Evolutionary conservation across 345 rosid species (phyloP), one percentile per base, ranked within the genome.

Genomic region (Lumnitzera racemosa): DNA sequence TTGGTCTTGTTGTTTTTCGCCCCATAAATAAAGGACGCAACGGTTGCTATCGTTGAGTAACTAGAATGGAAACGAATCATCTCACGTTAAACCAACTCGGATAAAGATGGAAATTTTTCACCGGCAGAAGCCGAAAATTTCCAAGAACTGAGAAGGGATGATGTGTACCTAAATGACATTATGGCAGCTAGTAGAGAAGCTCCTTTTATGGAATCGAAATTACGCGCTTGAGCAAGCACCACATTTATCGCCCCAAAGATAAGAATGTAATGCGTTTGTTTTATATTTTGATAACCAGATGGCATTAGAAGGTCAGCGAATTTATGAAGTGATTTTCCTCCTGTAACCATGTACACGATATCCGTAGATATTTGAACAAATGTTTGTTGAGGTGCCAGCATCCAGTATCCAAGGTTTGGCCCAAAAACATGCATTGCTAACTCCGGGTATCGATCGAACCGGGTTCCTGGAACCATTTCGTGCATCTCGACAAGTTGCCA

Each of bases 401-500:
- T 76, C 43, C 82, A 88, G 14, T 81, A 27, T 27, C 92, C 92
- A 0, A 81, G 83, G 65, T 85, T 85, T 24, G 82, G 77, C 0
- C 96, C 96, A 29, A 88, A 85, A 41, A 88, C 96, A 2, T 83
- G 58, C 67, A 85, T 83, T 14, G 87, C 91, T n/a, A 85, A 79
- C 12, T 88, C 95, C 31, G 81, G 87, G 71, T 88, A 88, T 17
- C 95, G 70, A 51, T 85, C 90, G 2, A 88, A 83, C 66, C 90
- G 71, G 27, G 59, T 78, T 7, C 88, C 96, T 0, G 88, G 86
- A 56, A 88, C 85, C 91, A 85, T 80, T 61, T 88, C 90, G 61
- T 85, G 96, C 96, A 85, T 88, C 60, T 85, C 81, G 3, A 88
- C 96, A 84, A 88, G 80, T 70, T 88, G 91, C 91, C 96, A 88